Percentiles rank a stretch among this genome's conserved stretches.
phyloP scores from a whole-genome alignment of 768 basidiomycete species.

The Rossbeevera mucosa region DNA sequence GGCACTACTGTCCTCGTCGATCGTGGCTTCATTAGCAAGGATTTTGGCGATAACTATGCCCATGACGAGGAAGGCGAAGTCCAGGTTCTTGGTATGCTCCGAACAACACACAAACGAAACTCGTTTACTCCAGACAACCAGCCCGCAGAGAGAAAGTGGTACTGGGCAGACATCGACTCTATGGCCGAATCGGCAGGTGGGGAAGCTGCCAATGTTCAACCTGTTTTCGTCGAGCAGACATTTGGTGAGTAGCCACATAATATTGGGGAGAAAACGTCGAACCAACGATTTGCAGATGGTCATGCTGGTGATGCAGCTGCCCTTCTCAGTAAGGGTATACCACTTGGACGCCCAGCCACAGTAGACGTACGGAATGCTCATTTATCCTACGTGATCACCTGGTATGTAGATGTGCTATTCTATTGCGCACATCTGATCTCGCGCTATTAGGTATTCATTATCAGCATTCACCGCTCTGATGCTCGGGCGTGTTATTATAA shows the following conservation, averaged over 20 bases:
- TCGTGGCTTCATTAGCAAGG: constrained; percentile 75
- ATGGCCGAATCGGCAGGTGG: constrained; percentile 82
- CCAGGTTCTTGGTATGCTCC: constrained; percentile 81
- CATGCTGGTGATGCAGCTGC: constrained; percentile 69
- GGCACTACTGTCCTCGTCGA: not conserved
- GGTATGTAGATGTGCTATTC: constrained; percentile 45
- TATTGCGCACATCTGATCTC: constrained; percentile 11
- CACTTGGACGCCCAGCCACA: constrained; percentile 76
- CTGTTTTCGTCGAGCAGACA: constrained; percentile 86
- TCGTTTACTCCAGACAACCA: constrained; percentile 87
- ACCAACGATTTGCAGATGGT: constrained; percentile 54
- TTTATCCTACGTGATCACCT: constrained; percentile 91
- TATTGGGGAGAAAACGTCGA: not conserved
- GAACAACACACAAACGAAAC: constrained; percentile 67
- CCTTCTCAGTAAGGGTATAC: constrained; percentile 64
- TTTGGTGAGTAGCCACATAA: constrained; percentile 56
- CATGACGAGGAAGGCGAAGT: constrained; percentile 51
- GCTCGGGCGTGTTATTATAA: constrained; percentile 65
- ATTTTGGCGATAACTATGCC: constrained; percentile 40
- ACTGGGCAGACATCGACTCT: constrained; percentile 73
- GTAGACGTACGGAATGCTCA: constrained; percentile 93
- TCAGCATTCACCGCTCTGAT: constrained; percentile 81
- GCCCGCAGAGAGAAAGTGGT: constrained; percentile 79
- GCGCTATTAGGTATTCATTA: constrained; percentile 70
- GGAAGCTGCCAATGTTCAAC: constrained; percentile 37